Evolutionary conservation across 179 eudicot genomes (phyloP).

Genomic region (Beta lomatogona): DNA sequence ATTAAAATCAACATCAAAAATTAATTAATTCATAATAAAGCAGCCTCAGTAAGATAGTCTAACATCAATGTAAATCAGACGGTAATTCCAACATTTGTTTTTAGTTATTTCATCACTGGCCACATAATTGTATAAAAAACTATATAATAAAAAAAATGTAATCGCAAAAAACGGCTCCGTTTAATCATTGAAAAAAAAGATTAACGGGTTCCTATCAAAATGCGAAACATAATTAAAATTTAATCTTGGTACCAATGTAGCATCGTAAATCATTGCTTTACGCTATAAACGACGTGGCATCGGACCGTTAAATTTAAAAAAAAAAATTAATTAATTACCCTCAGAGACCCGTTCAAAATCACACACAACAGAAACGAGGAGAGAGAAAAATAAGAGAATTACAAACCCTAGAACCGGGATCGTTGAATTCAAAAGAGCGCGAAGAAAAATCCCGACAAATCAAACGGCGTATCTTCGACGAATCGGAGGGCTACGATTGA

Average conservation of each 20-base stretch:
- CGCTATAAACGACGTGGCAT: conserved; percentile 40
- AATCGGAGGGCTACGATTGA: neutral
- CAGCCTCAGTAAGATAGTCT: conserved; percentile 41
- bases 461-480: neutral
- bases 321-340: neutral
- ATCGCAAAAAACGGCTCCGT: conserved; percentile 38
- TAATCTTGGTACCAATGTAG: conserved; percentile 36
- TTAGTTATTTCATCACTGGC: conserved; percentile 25
- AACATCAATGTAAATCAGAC: conserved; percentile 32
- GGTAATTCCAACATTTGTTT: conserved; percentile 38
- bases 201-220: conserved; percentile 35
- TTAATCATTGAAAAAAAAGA: conserved; percentile 24
- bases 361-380: conserved; percentile 21
- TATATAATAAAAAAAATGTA: conserved; percentile 7
- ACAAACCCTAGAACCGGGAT: conserved; percentile 3
- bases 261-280: conserved; percentile 35
- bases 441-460: conserved; percentile 2
- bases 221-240: conserved; percentile 30
- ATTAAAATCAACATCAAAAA: neutral
- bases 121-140: neutral
- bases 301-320: conserved; percentile 1
- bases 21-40: neutral
- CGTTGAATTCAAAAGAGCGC: neutral
- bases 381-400: neutral
- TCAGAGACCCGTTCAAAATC: conserved; percentile 43